Percentiles rank a stretch among this genome's conserved stretches.
phyloP scores from a whole-genome alignment of 768 basidiomycete genomes.

The Amanita brunnescens region DNA sequence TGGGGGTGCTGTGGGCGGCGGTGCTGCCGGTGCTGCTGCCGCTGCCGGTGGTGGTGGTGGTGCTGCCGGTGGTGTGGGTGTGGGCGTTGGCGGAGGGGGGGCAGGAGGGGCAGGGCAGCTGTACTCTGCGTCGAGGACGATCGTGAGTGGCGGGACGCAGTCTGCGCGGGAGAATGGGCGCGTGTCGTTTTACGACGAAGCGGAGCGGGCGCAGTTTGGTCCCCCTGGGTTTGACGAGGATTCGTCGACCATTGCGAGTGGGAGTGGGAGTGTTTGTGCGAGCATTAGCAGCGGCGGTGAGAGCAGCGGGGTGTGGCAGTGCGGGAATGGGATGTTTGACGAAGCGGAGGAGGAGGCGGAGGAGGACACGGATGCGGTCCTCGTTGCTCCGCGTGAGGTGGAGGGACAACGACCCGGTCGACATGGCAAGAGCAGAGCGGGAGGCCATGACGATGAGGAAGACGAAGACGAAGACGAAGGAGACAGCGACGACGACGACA shows the following conservation, averaged over 20 bases:
- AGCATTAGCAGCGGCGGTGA: slow-evolving; percentile 32
- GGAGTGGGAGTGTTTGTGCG: slow-evolving; percentile 11
- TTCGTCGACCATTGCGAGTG: slow-evolving; percentile 42
- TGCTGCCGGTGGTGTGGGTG: slow-evolving; percentile 8
- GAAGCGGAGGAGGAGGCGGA: slow-evolving; percentile 4
- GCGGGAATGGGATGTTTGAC: slow-evolving; percentile 5
- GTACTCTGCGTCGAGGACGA: neutral
- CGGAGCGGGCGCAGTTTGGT: slow-evolving; percentile 15
- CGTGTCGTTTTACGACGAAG: slow-evolving; percentile 8
- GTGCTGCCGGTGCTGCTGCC: neutral
- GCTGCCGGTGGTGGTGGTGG: neutral
- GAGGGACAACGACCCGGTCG: too few species aligned
- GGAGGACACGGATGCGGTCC: too few species aligned
- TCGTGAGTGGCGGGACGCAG: neutral
- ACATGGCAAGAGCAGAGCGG: slow-evolving; percentile 10
- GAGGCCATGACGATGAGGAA: slow-evolving; percentile 9
- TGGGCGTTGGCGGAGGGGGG: neutral
- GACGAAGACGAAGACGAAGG: slow-evolving; percentile 11
- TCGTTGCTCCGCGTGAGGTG: too few species aligned
- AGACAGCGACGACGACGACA: slow-evolving; percentile 16
- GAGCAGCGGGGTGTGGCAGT: slow-evolving; percentile 5
- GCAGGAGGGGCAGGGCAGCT: neutral
- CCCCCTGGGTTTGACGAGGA: slow-evolving; percentile 29
- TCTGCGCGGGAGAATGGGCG: neutral
- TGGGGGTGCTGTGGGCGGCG: neutral